Base-by-base conservation (phyloP, 2,329 filamentous ascomycete genomes). In the Penicillium sp. region DNA sequence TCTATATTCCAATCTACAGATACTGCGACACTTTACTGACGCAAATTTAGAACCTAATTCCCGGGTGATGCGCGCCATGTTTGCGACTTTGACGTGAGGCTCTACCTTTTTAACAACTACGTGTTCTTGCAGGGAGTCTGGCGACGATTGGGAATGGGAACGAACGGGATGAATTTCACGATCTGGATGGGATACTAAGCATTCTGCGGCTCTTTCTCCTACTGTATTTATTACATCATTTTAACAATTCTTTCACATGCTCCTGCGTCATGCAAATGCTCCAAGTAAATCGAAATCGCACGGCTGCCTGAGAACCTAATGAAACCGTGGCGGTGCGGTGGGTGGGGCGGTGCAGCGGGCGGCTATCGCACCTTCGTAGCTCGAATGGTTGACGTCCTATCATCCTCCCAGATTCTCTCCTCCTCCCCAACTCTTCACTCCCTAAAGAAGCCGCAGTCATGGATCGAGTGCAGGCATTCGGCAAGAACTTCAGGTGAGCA, bases 381-480 rank as follows among this genome's bases (percentile, higher is more conserved):
- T 51, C 20, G 12, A 23, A 39, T 12, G 26, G 46, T 37, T 48
- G 32, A 46, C 45, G 49, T 49, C 44, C 46, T 40, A 44, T 59
- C 54, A 51, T 49, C 51, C 20, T 46, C 37, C 33, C 49, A 43
- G 13, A 44, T 13, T 20, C 32, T 12, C 24, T 44, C 32, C n/a
- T 18, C n/a, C 44, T 24, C 34, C 34, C n/a, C 20, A 40, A 29
- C 33, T 18, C 23, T 39, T 39, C 39, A 42, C 39, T 29, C 17
- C 39, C 39, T 42, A 27, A 29, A 40, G n/a, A n/a, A 29, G 39
- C 40, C 13, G 30, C 51, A 52, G 66, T 54, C 59, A 89, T 89
- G 86, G 85, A 89, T 70, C 87, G 87, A 72, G 78, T 89, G 61
- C 80, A 83, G 68, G 83, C 84, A 55, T 87, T 88, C 68, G 84